Evolutionary conservation across 768 basidiomycete species (phyloP), one percentile per base, ranked within the genome.

Genomic region (Lepiota brunneoincarnata): DNA sequence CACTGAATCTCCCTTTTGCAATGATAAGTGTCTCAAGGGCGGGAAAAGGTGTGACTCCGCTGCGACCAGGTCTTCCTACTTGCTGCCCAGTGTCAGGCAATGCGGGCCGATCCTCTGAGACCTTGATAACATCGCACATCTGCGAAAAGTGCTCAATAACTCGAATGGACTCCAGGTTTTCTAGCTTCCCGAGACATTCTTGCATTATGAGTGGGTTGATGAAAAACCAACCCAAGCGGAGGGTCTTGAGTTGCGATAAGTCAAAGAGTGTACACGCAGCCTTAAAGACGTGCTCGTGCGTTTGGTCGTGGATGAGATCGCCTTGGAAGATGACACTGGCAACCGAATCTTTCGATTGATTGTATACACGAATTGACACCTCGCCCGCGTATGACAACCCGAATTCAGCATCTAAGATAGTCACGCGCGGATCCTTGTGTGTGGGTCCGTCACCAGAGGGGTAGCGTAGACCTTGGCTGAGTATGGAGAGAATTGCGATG

Each of bases 21-120:
- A 54, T 20, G 24, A n/a, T 6, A 9, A 54, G 44, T 4, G 43
- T 40, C 31, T 40, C 37, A 24, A 54, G 52, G 11, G 52, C 20
- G 46, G 36, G 52, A 17, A 54, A 54, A 31, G 15, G 35, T 4
- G 44, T 54, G 44, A 46, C 35, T 23, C 43, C 23, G 6, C 21
- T 36, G 24, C 42, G 40, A 42, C 18, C 50, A 42, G 14, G 43
- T n/a, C n/a, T 18, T 17, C 35, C 12, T 18, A 7, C 39, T 37
- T 23, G 12, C n/a, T 28, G 17, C n/a, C 18, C 34, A 5, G 36
- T 36, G 15, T 14, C 15, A 12, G 51, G 42, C n/a, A n/a, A n/a
- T n/a, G n/a, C n/a, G n/a, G n/a, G n/a, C n/a, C n/a, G n/a, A n/a
- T n/a, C n/a, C n/a, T n/a, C n/a, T n/a, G n/a, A n/a, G n/a, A n/a